phyloP scores from a whole-genome alignment of 805 yeast genomes.

The Allodekkera sacchari region DNA sequence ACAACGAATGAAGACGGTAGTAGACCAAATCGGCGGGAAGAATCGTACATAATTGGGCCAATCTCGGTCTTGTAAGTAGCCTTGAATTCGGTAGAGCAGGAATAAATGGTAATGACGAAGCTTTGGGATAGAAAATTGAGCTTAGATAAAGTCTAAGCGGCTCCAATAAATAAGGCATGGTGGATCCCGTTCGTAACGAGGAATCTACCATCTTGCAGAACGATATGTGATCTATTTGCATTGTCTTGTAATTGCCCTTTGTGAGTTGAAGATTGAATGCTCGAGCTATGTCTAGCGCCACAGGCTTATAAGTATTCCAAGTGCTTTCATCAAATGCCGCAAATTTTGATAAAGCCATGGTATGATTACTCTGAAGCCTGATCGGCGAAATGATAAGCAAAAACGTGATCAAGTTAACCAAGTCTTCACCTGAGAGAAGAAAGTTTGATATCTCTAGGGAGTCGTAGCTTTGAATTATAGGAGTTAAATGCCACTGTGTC shows the following conservation, averaged over 20 bases:
- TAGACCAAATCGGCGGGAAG: slow-evolving; percentile 32
- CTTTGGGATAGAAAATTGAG: slow-evolving; percentile 26
- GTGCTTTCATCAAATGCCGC: slow-evolving; percentile 18
- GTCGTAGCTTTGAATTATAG: too few relatives aligned
- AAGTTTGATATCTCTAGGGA: too few relatives aligned
- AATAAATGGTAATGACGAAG: slow-evolving; percentile 2
- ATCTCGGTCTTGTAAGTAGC: slow-evolving; percentile 28
- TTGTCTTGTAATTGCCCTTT: slow-evolving; percentile 9
- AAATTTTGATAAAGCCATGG: slow-evolving; percentile 11
- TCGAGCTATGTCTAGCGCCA: slow-evolving; percentile 38
- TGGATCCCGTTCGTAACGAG: too few relatives aligned
- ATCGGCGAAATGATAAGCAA: slow-evolving; percentile 36
- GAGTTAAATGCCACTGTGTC: too few relatives aligned
- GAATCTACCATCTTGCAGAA: too few relatives aligned
- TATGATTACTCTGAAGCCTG: slow-evolving; percentile 9
- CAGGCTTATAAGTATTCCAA: slow-evolving; percentile 35
- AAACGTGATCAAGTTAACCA: slow-evolving; percentile 41
- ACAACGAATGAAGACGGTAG: slow-evolving; percentile 50
- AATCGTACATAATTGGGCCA: slow-evolving; percentile 31
- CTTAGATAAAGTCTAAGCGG: slow-evolving; percentile 38
- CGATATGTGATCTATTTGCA: too few relatives aligned
- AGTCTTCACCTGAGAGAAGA: slow-evolving; percentile 29
- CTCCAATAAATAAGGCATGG: slow-evolving; percentile 37
- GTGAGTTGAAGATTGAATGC: slow-evolving; percentile 37
- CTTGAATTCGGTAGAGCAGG: slow-evolving; percentile 19